phyloP scores from a whole-genome alignment of 257 asterid genomes.

The Przewalskia tangutica region DNA sequence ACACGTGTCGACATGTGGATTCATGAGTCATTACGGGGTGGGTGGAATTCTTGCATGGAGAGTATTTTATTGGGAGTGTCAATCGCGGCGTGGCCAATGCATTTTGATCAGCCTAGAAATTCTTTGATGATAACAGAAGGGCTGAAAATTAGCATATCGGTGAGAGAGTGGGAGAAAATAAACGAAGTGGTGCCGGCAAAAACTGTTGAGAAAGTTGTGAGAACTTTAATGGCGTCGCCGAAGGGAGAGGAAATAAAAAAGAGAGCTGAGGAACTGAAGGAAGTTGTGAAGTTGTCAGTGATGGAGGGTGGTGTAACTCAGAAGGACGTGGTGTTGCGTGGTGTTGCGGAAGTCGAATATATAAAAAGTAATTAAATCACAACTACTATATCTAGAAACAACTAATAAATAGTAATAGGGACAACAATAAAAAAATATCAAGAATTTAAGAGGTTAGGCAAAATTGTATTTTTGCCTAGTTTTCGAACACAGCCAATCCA shows the following conservation, averaged over 20 bases:
- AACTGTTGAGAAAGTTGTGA: conserved; percentile 21
- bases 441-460: too few species aligned
- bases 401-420: too few species aligned
- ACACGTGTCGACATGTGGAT: not conserved
- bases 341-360: too few species aligned
- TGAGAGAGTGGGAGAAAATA: conserved; percentile 19
- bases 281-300: conserved; percentile 9
- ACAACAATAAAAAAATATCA: too few species aligned
- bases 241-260: conserved; percentile 41
- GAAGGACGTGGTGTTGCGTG: not conserved
- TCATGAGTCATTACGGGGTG: conserved; percentile 20
- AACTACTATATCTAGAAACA: too few species aligned
- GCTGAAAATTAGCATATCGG: conserved; percentile 9
- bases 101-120: conserved; percentile 18
- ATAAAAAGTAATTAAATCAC: too few species aligned
- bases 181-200: conserved; percentile 17
- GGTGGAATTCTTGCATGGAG: conserved; percentile 19
- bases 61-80: conserved; percentile 19
- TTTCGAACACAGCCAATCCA: too few species aligned
- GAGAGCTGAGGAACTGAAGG: conserved; percentile 28
- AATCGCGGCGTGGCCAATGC: conserved; percentile 21
- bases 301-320: conserved; percentile 20
- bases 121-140: not conserved
- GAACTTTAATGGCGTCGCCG: conserved; percentile 29
- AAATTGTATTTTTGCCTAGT: too few species aligned